These are phyloP conservation scores for Gnetum montanum DNA, from an alignment of 75 land plant genomes.

Conservation along the genomic window DNA sequence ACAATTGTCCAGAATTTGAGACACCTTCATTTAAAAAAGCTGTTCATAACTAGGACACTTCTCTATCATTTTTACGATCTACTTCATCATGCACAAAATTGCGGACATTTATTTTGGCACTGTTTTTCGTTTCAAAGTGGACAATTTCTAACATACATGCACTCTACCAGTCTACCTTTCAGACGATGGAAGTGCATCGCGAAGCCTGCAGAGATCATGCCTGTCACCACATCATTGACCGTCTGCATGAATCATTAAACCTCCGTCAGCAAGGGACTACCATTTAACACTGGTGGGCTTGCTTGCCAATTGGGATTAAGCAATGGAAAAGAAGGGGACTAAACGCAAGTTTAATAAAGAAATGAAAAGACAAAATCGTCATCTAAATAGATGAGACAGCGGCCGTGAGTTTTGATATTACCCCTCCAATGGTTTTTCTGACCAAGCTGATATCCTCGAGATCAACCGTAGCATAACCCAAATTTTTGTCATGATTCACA, in stretches of 20 bases:
- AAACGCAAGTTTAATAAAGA: not conserved
- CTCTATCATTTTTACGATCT: too few relatives aligned
- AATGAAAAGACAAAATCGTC: not conserved
- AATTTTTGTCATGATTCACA: slow-evolving; percentile 11
- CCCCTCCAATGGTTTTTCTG: slow-evolving; percentile 23
- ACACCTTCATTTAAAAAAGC: too few relatives aligned
- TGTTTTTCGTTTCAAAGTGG: too few relatives aligned
- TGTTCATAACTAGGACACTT: too few relatives aligned
- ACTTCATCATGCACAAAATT: too few relatives aligned
- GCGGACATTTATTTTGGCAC: too few relatives aligned
- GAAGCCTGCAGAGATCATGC: slow-evolving; percentile 61
- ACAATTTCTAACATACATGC: too few relatives aligned
- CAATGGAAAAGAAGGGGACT: not conserved
- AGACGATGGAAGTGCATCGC: slow-evolving; percentile 36
- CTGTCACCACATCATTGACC: slow-evolving; percentile 72
- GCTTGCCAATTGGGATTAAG: not conserved
- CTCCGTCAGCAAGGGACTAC: not conserved
- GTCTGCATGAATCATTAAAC: too few relatives aligned
- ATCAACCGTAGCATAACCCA: slow-evolving; percentile 7
- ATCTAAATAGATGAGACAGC: not conserved
- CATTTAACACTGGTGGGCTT: not conserved
- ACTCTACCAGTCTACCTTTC: too few relatives aligned
- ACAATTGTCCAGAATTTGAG: too few relatives aligned
- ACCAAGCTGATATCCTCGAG: slow-evolving; percentile 18
- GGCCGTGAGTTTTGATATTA: slow-evolving; percentile 1